These are phyloP conservation scores for Eucalyptus sp. DNA, from an alignment of 345 rosid genomes.

Conservation along the genomic window DNA sequence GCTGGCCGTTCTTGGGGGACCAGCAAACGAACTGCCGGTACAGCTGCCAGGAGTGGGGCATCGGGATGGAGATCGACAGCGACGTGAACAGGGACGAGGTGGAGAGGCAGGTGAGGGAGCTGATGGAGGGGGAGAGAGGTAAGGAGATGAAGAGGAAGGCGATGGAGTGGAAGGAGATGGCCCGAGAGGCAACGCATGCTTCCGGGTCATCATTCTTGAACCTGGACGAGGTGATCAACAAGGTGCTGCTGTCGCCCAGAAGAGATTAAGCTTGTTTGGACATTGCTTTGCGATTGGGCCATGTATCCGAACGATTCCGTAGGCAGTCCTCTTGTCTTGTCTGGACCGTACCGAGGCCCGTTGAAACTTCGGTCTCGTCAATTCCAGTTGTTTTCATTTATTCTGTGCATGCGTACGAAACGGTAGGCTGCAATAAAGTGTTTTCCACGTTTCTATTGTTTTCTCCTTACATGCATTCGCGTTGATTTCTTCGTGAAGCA, in stretches of 20 bases:
- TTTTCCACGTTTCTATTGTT: too few relatives aligned
- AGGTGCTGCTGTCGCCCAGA: conserved; percentile 4
- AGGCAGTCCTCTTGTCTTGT: not conserved
- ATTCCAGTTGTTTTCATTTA: not conserved
- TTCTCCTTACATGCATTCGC: too few relatives aligned
- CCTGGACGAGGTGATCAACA: conserved; percentile 10
- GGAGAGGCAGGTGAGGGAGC: conserved; percentile 32
- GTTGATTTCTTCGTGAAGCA: too few relatives aligned
- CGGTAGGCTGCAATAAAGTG: not conserved
- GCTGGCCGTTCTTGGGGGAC: conserved; percentile 60
- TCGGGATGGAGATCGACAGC: conserved; percentile 46
- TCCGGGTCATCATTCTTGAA: conserved; percentile 21
- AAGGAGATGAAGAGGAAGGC: conserved; percentile 37
- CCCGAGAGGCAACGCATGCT: conserved; percentile 1
- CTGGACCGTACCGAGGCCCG: not conserved
- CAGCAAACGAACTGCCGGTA: conserved; percentile 45
- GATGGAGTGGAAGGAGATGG: conserved; percentile 25
- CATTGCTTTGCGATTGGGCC: not conserved
- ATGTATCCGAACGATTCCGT: not conserved
- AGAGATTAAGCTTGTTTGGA: not conserved
- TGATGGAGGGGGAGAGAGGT: conserved; percentile 40
- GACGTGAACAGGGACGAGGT: conserved; percentile 39
- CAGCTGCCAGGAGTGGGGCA: conserved; percentile 33
- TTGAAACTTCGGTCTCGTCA: not conserved
- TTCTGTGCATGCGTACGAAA: not conserved